Evolutionary conservation across 768 basidiomycete genomes (phyloP), one percentile per base, ranked within the genome.

Genomic region (Neoboletus magnificus): DNA sequence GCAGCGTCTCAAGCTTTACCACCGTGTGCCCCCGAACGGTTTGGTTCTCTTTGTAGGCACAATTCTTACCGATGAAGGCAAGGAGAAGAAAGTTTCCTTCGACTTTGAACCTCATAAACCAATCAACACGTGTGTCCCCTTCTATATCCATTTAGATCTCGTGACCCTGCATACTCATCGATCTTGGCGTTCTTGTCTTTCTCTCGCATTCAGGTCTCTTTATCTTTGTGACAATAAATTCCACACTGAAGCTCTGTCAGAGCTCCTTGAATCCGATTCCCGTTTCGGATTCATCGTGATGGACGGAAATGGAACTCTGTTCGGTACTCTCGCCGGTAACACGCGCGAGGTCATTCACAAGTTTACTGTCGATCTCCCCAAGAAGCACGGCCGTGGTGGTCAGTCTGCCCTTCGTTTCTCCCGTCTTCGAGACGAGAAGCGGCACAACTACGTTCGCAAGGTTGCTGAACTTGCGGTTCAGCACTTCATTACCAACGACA

Each of bases 141-240:
- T 41, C 39, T 46, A 43, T 50, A 32, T 22, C 40, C 43, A 8
- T 23, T 5, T 29, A 15, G 40, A 12, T 43, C 30, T 23, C 20
- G 13, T 51, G 22, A 49, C 23, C n/a, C 16, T 29, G 10, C 53
- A 10, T 22, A 30, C 46, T 57, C 36, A 52, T 46, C 18, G 23
- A 35, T 40, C 25, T 18, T 40, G 16, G 7, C 37, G 22, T 23
- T 39, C 12, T 13, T 15, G 22, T 44, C 45, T 51, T 42, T 27
- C 54, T 67, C 40, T 55, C 42, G 36, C 15, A 33, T 36, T 25
- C 70, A 95, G 92, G 18, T 98, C 97, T 13, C 84, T 99, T 48
- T 99, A 99, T 75, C 87, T 98, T 44, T 99, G 97, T 70, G 97
- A 98, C 81, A 98, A 97, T 80, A 98, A 97, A 72, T 99, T 99